Conservation (phyloP, 164 flowering plant species). For the Taxillus chinensis region DNA sequence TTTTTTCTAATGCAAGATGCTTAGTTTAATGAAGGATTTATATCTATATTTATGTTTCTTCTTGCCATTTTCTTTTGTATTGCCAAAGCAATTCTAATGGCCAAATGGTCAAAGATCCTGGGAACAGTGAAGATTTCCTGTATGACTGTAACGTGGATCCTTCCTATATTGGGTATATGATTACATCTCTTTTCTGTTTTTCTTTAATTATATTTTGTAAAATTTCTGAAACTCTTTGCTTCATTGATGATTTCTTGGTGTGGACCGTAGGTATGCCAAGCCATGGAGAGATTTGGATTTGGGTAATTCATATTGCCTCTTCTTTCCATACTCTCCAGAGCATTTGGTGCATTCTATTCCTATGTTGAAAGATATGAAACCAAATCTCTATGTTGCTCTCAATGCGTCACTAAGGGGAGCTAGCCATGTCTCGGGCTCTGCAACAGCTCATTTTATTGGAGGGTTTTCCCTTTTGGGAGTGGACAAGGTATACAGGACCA, state of each 20-base stretch:
- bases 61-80: neutral
- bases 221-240: neutral
- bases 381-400: conserved; percentile 39
- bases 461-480: conserved; percentile 55
- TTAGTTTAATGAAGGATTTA: neutral
- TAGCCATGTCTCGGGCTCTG: conserved; percentile 44
- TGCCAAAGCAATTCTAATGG: conserved; percentile 19
- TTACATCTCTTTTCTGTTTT: conserved; percentile 6
- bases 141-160: conserved; percentile 72
- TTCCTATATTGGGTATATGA: conserved; percentile 68
- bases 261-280: conserved; percentile 44
- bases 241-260: conserved; percentile 1
- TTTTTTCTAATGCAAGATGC: neutral
- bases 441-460: conserved; percentile 65
- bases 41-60: neutral
- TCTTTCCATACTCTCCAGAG: conserved; percentile 79
- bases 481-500: conserved; percentile 35
- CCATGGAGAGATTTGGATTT: conserved; percentile 62
- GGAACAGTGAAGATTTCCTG: conserved; percentile 17
- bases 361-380: conserved; percentile 26
- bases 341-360: conserved; percentile 47
- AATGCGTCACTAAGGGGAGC: conserved; percentile 41
- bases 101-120: conserved; percentile 15
- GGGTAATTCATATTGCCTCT: conserved; percentile 57
- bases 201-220: neutral